Evolutionary conservation across 164 flowering plant genomes (phyloP), one percentile per base, ranked within the genome.

Genomic region (Liquidambar formosana): DNA sequence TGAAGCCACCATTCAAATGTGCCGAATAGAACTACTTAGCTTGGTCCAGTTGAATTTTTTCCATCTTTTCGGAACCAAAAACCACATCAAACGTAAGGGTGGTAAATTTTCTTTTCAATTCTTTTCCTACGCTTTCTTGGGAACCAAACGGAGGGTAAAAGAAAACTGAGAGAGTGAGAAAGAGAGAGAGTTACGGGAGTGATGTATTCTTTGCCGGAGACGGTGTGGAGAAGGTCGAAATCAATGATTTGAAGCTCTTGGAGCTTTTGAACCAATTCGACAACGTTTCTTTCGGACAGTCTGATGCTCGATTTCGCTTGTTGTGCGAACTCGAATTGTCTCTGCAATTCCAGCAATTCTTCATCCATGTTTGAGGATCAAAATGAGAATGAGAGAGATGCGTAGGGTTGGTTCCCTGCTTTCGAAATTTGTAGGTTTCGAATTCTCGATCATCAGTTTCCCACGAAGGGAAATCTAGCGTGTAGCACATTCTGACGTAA

Each of bases 131-230:
- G 9, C 8, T 26, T 49, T 54, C 18, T 9, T 6, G 48, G 16
- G 64, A 38, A 45, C 9, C n/a, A 47, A 65, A 65, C 52, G 4
- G 10, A 23, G 49, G 41, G 23, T 48, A 4, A 52, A 0, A 6
- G 10, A 19, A 25, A 43, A 53, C 65, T 43, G 22, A 64, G 65
- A 48, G 58, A 10, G 25, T 63, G 22, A 56, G 12, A 59, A 26
- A 23, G 63, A 23, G 53, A 23, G 68, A 62, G 8, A 1, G 25
- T n/a, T 86, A 95, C 99, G 1, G 89, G 94, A 57, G 99, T 93
- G 77, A 93, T 93, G 91, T 86, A 92, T 80, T 92, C 97, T 79
- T 93, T 93, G 76, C 94, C 97, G 76, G 97, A 81, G 76, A 87
- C 81, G 49, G 97, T 93, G 81, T 93, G 96, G 71, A 95, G 97